Evolutionary conservation across 768 basidiomycete species (phyloP).

Genomic region (Naganishia randhawae): DNA sequence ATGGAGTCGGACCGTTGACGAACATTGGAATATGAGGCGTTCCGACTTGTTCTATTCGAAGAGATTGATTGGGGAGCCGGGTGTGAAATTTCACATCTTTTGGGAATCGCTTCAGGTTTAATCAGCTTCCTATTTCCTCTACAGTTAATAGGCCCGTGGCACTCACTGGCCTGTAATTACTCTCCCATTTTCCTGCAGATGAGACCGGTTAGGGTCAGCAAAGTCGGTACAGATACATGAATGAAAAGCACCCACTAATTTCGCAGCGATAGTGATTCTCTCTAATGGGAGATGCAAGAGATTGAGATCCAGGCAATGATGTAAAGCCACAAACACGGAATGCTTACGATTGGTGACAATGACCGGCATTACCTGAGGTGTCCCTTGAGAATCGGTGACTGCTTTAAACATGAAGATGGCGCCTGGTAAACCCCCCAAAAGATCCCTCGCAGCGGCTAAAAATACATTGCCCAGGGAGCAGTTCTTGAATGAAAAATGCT

Average conservation of each 20-base stretch:
- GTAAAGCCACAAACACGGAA: neutral
- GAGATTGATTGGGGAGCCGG: conserved; percentile 10
- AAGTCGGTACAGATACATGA: neutral
- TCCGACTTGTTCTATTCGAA: conserved; percentile 20
- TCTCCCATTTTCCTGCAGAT: conserved; percentile 60
- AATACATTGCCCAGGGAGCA: conserved; percentile 85
- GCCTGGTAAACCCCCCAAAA: conserved; percentile 87
- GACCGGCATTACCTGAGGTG: conserved; percentile 73
- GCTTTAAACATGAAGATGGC: conserved; percentile 91
- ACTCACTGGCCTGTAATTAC: conserved; percentile 74
- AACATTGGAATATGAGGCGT: conserved; percentile 26
- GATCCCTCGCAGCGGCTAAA: conserved; percentile 78
- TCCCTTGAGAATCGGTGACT: conserved; percentile 71
- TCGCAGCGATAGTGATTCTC: conserved; percentile 89
- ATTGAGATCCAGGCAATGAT: neutral
- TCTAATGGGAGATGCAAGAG: conserved; percentile 28
- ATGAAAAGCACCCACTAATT: conserved; percentile 58
- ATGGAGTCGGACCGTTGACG: conserved; percentile 38
- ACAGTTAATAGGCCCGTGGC: neutral
- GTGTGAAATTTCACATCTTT: conserved; percentile 30
- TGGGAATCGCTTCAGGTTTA: neutral
- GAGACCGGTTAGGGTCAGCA: neutral
- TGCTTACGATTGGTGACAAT: conserved; percentile 77
- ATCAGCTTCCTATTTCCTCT: neutral
- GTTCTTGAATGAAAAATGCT: conserved; percentile 88